A percentile compares a stretch with the other conserved stretches of the same genome.
These are phyloP conservation scores for Pisolithus tinctorius DNA, from an alignment of 768 basidiomycete species.

Conservation along the genomic window DNA sequence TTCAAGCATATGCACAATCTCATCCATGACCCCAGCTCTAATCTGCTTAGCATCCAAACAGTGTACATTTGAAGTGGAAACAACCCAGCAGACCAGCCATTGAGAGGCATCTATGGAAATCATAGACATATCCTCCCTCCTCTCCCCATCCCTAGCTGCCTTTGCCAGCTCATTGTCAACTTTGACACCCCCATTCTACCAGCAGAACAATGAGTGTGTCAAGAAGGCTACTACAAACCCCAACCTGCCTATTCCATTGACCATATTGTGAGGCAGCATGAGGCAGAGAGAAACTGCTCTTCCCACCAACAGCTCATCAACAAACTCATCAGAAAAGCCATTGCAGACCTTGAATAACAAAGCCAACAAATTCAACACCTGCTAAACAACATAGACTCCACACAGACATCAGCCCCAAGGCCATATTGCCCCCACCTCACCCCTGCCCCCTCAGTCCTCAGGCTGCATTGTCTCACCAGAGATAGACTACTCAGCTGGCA, in stretches of 20 bases:
- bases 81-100: constrained; percentile 18
- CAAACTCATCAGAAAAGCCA: no score
- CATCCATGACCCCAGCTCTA: not conserved
- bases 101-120: constrained; percentile 6
- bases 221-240: not conserved
- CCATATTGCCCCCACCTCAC: constrained; percentile 8
- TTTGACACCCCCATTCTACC: not conserved
- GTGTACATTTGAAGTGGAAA: not conserved
- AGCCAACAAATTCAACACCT: not conserved
- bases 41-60: not conserved
- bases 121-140: constrained; percentile 3
- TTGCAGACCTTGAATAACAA: not conserved
- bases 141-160: constrained; percentile 6
- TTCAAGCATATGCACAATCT: constrained; percentile 22
- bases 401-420: not conserved
- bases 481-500: not conserved
- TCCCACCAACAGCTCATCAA: no score
- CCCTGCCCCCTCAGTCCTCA: constrained; percentile 18
- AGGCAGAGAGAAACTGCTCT: not conserved
- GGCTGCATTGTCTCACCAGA: no score
- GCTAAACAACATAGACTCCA: not conserved
- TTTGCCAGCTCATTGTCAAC: constrained; percentile 1
- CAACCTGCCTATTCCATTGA: not conserved
- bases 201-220: not conserved
- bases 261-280: not conserved